Evolutionary conservation across 371 early-diverging fungal species (phyloP).

Genomic region (Apophysomyces elegans): DNA sequence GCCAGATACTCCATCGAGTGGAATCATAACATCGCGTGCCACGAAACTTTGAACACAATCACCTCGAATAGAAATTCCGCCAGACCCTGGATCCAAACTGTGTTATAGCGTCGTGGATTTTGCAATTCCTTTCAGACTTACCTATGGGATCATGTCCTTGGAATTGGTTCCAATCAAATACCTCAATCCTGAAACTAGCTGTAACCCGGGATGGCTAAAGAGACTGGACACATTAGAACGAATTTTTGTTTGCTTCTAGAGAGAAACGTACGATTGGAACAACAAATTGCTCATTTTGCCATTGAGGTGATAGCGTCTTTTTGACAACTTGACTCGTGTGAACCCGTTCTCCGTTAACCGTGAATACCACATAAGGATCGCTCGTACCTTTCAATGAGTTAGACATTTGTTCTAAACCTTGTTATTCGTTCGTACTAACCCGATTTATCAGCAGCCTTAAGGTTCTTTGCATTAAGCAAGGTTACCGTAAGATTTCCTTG

Average conservation of each 20-base stretch:
- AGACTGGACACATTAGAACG: not conserved
- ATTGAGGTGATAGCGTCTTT: constrained; percentile 83
- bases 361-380: constrained; percentile 85
- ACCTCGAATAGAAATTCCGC: constrained; percentile 47
- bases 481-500: constrained; percentile 57
- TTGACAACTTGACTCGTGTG: constrained; percentile 78
- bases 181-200: constrained; percentile 71
- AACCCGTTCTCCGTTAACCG: constrained; percentile 77
- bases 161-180: constrained; percentile 87
- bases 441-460: constrained; percentile 59
- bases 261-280: constrained; percentile 64
- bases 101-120: not conserved
- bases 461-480: constrained; percentile 48
- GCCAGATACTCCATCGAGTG: constrained; percentile 49
- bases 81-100: constrained; percentile 32
- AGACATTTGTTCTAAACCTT: not conserved
- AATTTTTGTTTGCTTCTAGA: not conserved
- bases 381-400: constrained; percentile 53
- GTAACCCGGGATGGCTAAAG: constrained; percentile 57
- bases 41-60: constrained; percentile 47
- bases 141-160: constrained; percentile 59
- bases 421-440: constrained; percentile 17
- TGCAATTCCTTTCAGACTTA: not conserved
- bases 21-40: constrained; percentile 39
- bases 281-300: constrained; percentile 71